Percentiles rank a stretch among this genome's conserved stretches.
These are phyloP conservation scores for Salix udensis DNA, from an alignment of 345 rosid genomes.

Conservation along the genomic window DNA sequence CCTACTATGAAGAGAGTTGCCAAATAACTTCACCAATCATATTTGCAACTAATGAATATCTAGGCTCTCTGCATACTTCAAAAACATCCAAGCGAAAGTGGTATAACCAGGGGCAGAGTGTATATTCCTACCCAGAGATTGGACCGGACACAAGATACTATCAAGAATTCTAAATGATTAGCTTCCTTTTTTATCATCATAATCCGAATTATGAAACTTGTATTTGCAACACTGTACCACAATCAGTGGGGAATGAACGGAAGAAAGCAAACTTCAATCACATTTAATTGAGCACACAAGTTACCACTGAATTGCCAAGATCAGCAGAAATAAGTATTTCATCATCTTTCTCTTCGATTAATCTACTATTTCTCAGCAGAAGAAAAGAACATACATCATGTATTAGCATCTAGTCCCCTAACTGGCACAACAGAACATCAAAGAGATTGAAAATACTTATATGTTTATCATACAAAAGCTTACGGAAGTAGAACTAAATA, in stretches of 20 bases:
- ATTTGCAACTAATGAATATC: background rate
- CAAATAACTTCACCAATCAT: background rate
- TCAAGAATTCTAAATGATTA: background rate
- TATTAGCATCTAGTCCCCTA: slow-evolving; percentile 20
- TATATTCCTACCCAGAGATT: background rate
- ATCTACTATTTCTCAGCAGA: slow-evolving; percentile 22
- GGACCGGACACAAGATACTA: too few species aligned
- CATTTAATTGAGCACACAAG: slow-evolving; percentile 10
- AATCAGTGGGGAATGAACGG: background rate
- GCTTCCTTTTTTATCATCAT: background rate
- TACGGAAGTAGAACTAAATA: slow-evolving; percentile 5
- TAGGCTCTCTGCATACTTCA: background rate
- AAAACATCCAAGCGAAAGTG: background rate
- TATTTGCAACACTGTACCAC: background rate
- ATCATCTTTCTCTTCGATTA: slow-evolving; percentile 21
- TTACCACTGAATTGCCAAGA: slow-evolving; percentile 20
- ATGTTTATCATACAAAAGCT: slow-evolving; percentile 23
- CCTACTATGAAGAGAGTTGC: background rate
- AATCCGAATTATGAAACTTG: background rate
- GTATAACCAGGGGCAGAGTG: background rate
- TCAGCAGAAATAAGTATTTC: slow-evolving; percentile 23
- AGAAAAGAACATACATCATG: slow-evolving; percentile 16
- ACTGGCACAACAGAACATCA: slow-evolving; percentile 26
- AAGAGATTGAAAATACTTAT: background rate
- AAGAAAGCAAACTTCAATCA: background rate